phyloP scores from a whole-genome alignment of 768 basidiomycete species.

The Kwoniella mangroviensis region DNA sequence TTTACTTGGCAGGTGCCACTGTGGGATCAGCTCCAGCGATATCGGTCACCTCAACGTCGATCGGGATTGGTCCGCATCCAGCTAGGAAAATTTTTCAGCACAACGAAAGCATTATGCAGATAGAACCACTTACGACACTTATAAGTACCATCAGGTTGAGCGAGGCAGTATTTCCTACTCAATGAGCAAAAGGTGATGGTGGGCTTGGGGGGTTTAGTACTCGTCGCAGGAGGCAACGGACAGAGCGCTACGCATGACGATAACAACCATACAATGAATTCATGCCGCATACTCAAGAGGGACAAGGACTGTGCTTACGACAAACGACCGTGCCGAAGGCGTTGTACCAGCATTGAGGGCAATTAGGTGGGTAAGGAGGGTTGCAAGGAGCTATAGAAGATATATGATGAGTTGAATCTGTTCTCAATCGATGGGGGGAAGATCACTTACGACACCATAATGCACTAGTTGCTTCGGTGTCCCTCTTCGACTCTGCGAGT shows the following conservation, averaged over 20 bases:
- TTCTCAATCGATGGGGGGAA: too few relatives aligned
- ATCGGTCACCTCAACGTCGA: neutral
- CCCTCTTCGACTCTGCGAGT: neutral
- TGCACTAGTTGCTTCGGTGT: neutral
- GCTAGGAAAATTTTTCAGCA: too few relatives aligned
- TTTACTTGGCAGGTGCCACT: neutral
- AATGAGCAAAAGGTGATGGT: neutral
- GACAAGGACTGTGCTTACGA: neutral
- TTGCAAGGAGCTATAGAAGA: conserved; percentile 1
- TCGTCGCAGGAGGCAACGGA: neutral
- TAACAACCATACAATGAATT: too few relatives aligned
- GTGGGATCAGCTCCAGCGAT: neutral
- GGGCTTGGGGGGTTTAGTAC: neutral
- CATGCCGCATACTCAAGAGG: too few relatives aligned
- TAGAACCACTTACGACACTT: conserved; percentile 1
- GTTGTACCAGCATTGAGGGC: conserved; percentile 10
- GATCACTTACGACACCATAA: neutral
- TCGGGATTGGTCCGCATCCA: conserved; percentile 4
- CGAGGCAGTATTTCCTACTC: conserved; percentile 5
- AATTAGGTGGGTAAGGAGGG: conserved; percentile 8
- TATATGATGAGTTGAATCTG: neutral
- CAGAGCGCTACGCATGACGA: neutral
- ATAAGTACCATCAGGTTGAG: neutral
- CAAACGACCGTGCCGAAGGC: neutral
- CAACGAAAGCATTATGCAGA: too few relatives aligned